phyloP scores from a whole-genome alignment of 2,329 filamentous ascomycete genomes.

The Fusarium sp. region DNA sequence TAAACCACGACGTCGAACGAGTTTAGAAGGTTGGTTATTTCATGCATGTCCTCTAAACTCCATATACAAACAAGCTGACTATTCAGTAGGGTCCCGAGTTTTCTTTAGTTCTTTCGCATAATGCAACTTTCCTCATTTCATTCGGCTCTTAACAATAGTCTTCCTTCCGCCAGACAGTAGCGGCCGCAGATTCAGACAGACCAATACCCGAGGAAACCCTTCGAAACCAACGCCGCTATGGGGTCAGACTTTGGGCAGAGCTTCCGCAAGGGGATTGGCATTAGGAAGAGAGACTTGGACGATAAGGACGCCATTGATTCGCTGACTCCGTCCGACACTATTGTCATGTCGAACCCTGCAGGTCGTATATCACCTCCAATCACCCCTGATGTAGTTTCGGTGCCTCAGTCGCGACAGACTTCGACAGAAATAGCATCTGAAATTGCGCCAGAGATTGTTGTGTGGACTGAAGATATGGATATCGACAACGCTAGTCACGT shows the following conservation, averaged over 20 bases:
- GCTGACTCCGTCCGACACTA: conserved; percentile 39
- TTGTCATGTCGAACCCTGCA: conserved; percentile 40
- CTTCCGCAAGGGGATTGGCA: conserved; percentile 32
- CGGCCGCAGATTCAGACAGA: conserved; percentile 28
- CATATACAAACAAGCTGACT: conserved; percentile 25
- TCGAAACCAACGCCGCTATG: conserved; percentile 41
- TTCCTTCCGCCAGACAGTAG: conserved; percentile 28
- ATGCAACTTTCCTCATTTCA: conserved; percentile 43
- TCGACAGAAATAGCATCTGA: conserved; percentile 49
- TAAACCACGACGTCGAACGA: conserved; percentile 15
- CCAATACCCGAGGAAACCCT: conserved; percentile 22
- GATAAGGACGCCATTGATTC: conserved; percentile 40
- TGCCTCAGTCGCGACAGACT: conserved; percentile 47
- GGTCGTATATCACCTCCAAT: conserved; percentile 46
- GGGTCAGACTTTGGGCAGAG: conserved; percentile 38
- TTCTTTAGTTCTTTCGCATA: conserved; percentile 24
- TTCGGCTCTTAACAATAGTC: conserved; percentile 39
- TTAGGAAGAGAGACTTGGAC: conserved; percentile 39
- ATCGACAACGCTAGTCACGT: conserved; percentile 30
- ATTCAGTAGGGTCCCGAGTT: conserved; percentile 3
- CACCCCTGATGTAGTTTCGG: conserved; percentile 38
- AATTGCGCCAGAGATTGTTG: conserved; percentile 56
- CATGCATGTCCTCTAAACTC: neutral
- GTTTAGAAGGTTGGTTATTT: conserved; percentile 14
- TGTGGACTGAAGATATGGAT: conserved; percentile 57